Evolutionary conservation across 495 filamentous ascomycete genomes (phyloP).

Genomic region (Podospora pseudoanserina): DNA sequence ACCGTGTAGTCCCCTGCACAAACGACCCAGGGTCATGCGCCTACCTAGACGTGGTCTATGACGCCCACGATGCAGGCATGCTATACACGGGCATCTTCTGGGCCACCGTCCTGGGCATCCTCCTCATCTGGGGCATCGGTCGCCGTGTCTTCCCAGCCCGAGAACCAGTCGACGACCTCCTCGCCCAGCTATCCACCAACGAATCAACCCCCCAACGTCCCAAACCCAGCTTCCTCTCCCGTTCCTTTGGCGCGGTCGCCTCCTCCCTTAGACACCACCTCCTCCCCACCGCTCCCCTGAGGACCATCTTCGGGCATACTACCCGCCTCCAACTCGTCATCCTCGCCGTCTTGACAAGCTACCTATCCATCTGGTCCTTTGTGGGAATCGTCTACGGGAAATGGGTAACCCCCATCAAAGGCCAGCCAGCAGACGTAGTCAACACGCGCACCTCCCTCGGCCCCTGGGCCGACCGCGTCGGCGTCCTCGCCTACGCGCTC

Average conservation of each 20-base stretch:
- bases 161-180: constrained; percentile 17
- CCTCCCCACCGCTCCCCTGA: constrained; percentile 38
- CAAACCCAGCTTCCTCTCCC: constrained; percentile 36
- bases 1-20: constrained; percentile 54
- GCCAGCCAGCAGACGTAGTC: constrained; percentile 35
- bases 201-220: constrained; percentile 5
- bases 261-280: constrained; percentile 41
- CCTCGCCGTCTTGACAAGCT: constrained; percentile 47
- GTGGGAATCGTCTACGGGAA: constrained; percentile 56
- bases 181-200: constrained; percentile 14
- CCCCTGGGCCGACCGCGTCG: constrained; percentile 60
- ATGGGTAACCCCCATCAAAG: constrained; percentile 58
- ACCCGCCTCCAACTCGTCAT: constrained; percentile 41
- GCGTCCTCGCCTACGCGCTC: constrained; percentile 62
- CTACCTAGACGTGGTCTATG: constrained; percentile 61
- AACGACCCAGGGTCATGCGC: constrained; percentile 59
- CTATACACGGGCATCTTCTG: constrained; percentile 60
- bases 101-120: constrained; percentile 50
- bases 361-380: constrained; percentile 61
- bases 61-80: constrained; percentile 56
- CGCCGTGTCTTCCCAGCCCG: constrained; percentile 31
- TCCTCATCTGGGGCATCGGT: constrained; percentile 47
- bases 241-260: constrained; percentile 25
- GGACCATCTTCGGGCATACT: constrained; percentile 36
- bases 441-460: constrained; percentile 59